A percentile compares a stretch with the other conserved stretches of the same genome.
These are phyloP conservation scores for Pittosporum tobira DNA, from an alignment of 129 eudicot species.

Conservation along the genomic window DNA sequence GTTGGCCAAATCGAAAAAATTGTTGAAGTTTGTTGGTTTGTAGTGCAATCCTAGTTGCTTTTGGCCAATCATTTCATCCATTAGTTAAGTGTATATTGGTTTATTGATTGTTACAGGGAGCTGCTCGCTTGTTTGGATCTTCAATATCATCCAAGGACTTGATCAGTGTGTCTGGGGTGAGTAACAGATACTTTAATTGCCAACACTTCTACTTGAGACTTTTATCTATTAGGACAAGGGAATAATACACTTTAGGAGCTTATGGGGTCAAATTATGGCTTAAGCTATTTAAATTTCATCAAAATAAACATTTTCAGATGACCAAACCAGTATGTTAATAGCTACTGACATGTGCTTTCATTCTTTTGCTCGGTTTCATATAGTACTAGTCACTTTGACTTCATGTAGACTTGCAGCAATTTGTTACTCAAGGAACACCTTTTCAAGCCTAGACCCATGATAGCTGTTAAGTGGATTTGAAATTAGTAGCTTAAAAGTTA, in stretches of 20 bases:
- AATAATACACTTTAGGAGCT: not conserved
- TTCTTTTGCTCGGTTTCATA: not conserved
- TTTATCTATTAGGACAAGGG: not conserved
- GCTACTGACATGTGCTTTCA: not conserved
- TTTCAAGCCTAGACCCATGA: no score
- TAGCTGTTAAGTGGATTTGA: no score
- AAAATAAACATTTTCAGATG: no score
- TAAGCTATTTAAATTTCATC: not conserved
- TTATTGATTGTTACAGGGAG: constrained; percentile 54
- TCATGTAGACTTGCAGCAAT: not conserved
- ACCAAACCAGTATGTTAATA: no score
- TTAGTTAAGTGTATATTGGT: not conserved
- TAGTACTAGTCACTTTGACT: not conserved
- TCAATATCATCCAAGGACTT: constrained; percentile 82
- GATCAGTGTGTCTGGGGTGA: constrained; percentile 93
- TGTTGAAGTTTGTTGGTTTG: no score
- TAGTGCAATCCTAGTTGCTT: not conserved
- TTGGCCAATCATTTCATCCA: constrained; percentile 1
- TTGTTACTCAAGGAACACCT: no score
- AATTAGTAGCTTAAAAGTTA: no score
- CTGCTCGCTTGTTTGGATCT: constrained; percentile 96
- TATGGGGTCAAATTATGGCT: not conserved
- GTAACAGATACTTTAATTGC: constrained; percentile 4
- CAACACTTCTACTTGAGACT: not conserved
- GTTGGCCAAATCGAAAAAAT: no score